Evolutionary conservation across 2,329 filamentous ascomycete species (phyloP), one percentile per base, ranked within the genome.

Genomic region (Endoconidiophora laricicola): DNA sequence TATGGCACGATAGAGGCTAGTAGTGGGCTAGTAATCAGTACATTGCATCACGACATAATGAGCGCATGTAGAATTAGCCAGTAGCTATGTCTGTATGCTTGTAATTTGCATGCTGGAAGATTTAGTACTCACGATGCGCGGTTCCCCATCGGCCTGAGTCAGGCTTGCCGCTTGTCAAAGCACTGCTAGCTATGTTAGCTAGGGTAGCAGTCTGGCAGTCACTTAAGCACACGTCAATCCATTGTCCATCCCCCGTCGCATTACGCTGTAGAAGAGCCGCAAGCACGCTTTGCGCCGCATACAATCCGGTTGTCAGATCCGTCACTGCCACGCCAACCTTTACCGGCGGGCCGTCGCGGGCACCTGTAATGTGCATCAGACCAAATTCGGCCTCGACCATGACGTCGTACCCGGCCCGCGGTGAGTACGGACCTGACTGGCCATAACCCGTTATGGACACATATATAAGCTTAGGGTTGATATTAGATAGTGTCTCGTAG

Each of bases 311-410:
- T 0, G 91, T 96, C 46, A 98, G 67, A 64, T 98, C 91, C 0
- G 91, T 96, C 3, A 98, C 91, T 2, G 91, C 91, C 2, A 98
- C 91, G 16, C 91, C 91, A 2, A 98, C 91, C 66, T 98, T 98
- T 38, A 95, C 91, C 0, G 91, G 91, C 1, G 87, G 83, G 0
- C 90, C 87, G 58, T 94, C 83, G 50, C 88, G 75, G 54, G 76
- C 76, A 29, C 91, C 91, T 0, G 91, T 98, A 58, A 98, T 96
- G 66, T 98, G 91, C 91, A 98, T 98, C 51, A 98, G 68, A 1
- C 91, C 91, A 67, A 98, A 88, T 63, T 96, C 91, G 53, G 91
- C 91, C 69, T 98, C 91, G 9, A 98, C 90, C 90, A 98, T 98
- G 57, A 98, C 91, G 65, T 98, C 91, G 70, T 98, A 98, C 3